Conservation (phyloP, 1,284 basidiomycete genomes). For the Cryptococcus hybrid region DNA sequence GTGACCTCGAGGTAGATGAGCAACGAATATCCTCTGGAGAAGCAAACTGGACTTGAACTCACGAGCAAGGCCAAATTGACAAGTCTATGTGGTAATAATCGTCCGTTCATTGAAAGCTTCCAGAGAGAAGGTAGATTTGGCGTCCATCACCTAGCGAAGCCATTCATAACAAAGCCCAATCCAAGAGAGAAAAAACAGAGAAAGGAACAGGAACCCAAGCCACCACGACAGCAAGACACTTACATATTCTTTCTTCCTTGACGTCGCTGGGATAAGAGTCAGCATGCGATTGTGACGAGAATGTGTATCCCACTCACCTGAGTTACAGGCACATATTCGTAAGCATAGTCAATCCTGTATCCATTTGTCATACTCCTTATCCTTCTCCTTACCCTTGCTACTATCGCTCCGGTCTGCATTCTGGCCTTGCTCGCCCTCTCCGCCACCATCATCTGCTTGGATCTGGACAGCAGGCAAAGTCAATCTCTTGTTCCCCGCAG, state of each 20-base stretch:
- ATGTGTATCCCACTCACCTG: constrained; percentile 32
- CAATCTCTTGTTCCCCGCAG: background rate
- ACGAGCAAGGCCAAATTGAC: no score
- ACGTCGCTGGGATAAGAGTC: constrained; percentile 11
- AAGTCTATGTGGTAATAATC: no score
- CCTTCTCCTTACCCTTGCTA: background rate
- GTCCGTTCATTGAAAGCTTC: no score
- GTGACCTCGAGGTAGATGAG: no score
- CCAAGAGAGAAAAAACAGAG: constrained; percentile 5
- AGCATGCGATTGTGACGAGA: background rate
- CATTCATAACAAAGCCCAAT: no score
- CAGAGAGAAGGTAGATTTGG: no score
- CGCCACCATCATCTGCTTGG: background rate
- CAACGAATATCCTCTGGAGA: no score
- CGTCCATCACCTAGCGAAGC: no score
- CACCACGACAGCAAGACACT: constrained; percentile 11
- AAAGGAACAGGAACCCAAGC: constrained; percentile 1
- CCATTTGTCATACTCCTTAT: constrained; percentile 15
- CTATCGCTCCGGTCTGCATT: background rate
- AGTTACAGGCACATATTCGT: constrained; percentile 44
- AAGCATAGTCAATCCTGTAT: constrained; percentile 39
- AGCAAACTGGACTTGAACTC: no score
- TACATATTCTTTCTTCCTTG: constrained; percentile 36
- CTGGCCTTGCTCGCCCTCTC: background rate
- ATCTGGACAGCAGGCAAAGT: background rate